Base-by-base conservation (phyloP, 352 stramenopile genomes). In the Phytophthora tubulina region DNA sequence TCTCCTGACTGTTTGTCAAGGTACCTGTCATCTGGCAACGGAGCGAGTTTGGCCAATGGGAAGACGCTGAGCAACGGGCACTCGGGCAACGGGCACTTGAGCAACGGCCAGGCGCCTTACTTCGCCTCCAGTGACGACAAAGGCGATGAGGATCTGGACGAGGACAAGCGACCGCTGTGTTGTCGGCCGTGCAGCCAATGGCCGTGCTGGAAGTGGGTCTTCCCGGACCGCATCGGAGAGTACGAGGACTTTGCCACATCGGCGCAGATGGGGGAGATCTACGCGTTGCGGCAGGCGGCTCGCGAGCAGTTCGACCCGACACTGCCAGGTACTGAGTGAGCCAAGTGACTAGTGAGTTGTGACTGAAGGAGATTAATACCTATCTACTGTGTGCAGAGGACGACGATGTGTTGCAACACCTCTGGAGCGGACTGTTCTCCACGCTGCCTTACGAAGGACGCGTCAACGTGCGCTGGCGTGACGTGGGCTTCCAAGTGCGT, bases 191-290 rank as follows among this genome's bases (percentile, higher is more conserved):
- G 80, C 46, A 76, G 70, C 17, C 69, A 83, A 9, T 88, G 73
- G 81, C 71, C 62, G 13, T 92, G 84, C 76, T 90, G 82, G 84
- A 86, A 88, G 21, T 90, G 81, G 82, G 44, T 89, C 58, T 85
- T 89, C 35, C 80, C 82, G 0, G 75, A 88, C 2, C 82, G 79
- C 2, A 78, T 90, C 38, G 57, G 61, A 1, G 84, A 88, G 52
- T 92, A 92, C 61, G 84, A 89, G 45, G 84, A 92, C 65, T 92
- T 92, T 77, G 82, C 75, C 6, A 78, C 77, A 21, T 79, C 82
- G 6, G 82, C 82, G 14, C 76, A 88, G 72, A 82, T 92, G 55
- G 79, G 84, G 31, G 82, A 90, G 50, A 84, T 92, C 68, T 87
- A 85, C 59, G 78, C 74, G 10, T 72, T 92, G 39, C 82, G 82